Base-by-base conservation (phyloP, 257 asterid genomes). In the Solanum medicagineum region DNA sequence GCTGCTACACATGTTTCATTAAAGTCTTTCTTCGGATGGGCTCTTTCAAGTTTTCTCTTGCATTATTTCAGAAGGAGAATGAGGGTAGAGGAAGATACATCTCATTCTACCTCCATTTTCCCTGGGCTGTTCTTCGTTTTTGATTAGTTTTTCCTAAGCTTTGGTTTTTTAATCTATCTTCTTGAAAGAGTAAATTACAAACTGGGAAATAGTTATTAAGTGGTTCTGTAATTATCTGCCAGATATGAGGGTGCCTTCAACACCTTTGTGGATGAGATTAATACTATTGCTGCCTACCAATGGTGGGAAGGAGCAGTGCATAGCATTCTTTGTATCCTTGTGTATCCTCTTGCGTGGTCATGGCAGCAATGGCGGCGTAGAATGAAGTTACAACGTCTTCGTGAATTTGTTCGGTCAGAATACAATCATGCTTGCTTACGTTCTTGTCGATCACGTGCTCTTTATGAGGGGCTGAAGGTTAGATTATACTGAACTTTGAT, bases 291-390 rank as follows among this genome's bases (percentile, higher is more conserved):
- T 62, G 89, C 97, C 73, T 97, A 95, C 89, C 98, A 97, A 85
- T 97, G 99, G 99, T 97, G 99, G 99, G 99, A 97, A 89, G 99
- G 99, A 80, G 92, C 99, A 59, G 91, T 95, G 79, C 93, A 95
- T 86, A 94, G 93, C 88, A 92, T 97, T 88, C 92, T 95, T 32
- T 97, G 99, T 88, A 81, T 97, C 88, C 86, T 93, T 81, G 98
- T 93, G 80, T 97, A 92, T 91, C 98, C 99, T 87, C 95, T 97
- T 88, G 97, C 98, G 68, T 95, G 99, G 98, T 97, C 99, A 71
- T 97, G 99, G 99, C 93, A 92, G 88, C 99, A 97, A 88, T 97
- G 99, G 98, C 93, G 99, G 81, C 94, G 97, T 82, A 94, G 94
- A 89, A 89, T 93, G 87, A 97, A 95, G 90, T 86, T 97, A 81